Percentiles rank a stretch among this genome's conserved stretches.
Conservation (phyloP, 257 asterid genomes). For the Nicotiana otophora region DNA sequence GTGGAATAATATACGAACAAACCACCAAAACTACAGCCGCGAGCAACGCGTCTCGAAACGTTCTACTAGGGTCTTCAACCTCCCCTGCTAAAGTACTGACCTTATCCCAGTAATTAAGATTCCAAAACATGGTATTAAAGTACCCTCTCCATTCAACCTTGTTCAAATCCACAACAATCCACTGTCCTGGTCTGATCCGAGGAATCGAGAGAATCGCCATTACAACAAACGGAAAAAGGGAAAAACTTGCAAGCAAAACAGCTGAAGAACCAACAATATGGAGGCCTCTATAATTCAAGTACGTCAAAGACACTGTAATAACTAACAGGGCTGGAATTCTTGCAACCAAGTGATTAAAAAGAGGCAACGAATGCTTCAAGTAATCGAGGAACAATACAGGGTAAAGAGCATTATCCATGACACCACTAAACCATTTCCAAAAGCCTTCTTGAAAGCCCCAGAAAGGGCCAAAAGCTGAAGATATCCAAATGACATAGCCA, state of each 20-base stretch:
- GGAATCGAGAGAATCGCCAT: conserved; percentile 21
- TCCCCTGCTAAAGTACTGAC: conserved; percentile 18
- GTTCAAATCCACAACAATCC: conserved; percentile 11
- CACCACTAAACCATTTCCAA: conserved; percentile 97
- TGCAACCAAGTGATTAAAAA: conserved; percentile 38
- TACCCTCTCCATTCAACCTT: conserved; percentile 15
- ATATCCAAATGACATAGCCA: conserved; percentile 35
- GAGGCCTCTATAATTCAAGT: conserved; percentile 17
- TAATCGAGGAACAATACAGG: conserved; percentile 89
- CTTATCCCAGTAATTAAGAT: conserved; percentile 18
- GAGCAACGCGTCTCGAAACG: conserved; percentile 9
- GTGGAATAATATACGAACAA: conserved; percentile 6
- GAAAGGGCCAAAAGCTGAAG: conserved; percentile 31
- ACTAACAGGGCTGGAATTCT: conserved; percentile 8
- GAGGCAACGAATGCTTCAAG: conserved; percentile 69
- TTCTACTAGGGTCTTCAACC: conserved; percentile 13
- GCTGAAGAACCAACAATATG: conserved; percentile 14
- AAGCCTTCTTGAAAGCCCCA: conserved; percentile 43
- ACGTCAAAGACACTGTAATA: not conserved
- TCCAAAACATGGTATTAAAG: conserved; percentile 20
- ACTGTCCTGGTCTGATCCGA: not conserved
- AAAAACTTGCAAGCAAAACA: conserved; percentile 13
- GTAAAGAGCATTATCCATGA: conserved; percentile 89
- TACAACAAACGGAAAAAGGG: conserved; percentile 10
- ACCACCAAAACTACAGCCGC: conserved; percentile 9